Evolutionary conservation across 2,329 filamentous ascomycete species (phyloP).

Genomic region (Coniochaeta pulveracea): DNA sequence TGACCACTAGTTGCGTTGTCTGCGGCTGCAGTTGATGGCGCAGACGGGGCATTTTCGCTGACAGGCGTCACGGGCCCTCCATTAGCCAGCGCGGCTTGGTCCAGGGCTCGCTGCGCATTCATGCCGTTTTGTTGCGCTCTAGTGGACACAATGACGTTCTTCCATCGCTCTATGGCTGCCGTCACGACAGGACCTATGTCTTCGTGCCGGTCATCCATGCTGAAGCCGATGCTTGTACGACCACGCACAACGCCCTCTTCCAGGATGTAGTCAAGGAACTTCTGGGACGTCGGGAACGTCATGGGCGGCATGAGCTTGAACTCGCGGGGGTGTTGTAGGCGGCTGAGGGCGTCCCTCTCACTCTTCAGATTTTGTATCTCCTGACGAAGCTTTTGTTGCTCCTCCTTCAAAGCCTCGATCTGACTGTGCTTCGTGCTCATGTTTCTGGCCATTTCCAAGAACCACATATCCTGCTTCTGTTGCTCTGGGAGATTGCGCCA

Average conservation of each 20-base stretch:
- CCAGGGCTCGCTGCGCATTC: conserved; percentile 36
- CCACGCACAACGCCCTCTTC: conserved; percentile 29
- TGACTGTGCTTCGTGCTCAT: conserved; percentile 46
- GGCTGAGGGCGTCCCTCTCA: conserved; percentile 48
- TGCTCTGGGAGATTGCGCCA: conserved; percentile 57
- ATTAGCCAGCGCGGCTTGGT: conserved; percentile 16
- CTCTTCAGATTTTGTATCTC: conserved; percentile 44
- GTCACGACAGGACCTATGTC: conserved; percentile 41
- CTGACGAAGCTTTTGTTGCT: conserved; percentile 39
- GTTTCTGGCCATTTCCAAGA: conserved; percentile 48
- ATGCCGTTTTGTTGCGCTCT: conserved; percentile 32
- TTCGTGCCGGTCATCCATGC: conserved; percentile 36
- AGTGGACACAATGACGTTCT: conserved; percentile 43
- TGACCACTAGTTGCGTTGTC: too few species aligned
- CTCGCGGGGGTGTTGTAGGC: conserved; percentile 47
- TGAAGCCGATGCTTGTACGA: conserved; percentile 29
- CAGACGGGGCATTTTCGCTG: too few species aligned
- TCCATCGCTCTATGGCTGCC: conserved; percentile 50
- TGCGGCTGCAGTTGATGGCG: too few species aligned
- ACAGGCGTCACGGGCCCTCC: too few species aligned
- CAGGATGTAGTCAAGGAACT: conserved; percentile 32
- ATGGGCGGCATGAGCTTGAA: conserved; percentile 40
- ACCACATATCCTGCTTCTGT: conserved; percentile 48
- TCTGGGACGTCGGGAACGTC: conserved; percentile 38
- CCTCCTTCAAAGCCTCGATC: conserved; percentile 35